Percentiles rank a stretch among this genome's conserved stretches.
These are phyloP conservation scores for Rhodotorula sp. DNA, from an alignment of 1,284 basidiomycete species.

Conservation along the genomic window DNA sequence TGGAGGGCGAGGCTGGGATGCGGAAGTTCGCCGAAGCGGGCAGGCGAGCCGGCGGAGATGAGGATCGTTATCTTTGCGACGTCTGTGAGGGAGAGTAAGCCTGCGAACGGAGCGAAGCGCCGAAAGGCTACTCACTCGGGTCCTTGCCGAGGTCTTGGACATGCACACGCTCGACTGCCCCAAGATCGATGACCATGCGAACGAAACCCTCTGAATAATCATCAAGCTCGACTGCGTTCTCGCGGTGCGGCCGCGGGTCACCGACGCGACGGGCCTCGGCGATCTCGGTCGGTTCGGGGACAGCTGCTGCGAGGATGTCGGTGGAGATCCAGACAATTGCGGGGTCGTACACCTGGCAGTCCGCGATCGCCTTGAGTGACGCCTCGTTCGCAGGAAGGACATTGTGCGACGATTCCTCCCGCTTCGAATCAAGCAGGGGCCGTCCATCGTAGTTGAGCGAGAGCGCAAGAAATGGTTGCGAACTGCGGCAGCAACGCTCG, in stretches of 20 bases:
- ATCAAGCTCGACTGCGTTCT: background rate
- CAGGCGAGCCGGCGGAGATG: background rate
- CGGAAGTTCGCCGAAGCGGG: background rate
- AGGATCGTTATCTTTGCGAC: slow-evolving; percentile 10
- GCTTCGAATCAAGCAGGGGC: background rate
- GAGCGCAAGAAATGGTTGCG: slow-evolving; percentile 1
- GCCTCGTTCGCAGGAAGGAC: background rate
- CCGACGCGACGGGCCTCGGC: background rate
- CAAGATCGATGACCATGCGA: background rate
- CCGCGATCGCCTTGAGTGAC: background rate
- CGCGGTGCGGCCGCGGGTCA: background rate
- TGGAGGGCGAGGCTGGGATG: background rate
- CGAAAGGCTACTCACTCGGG: background rate
- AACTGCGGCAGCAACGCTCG: background rate
- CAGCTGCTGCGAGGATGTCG: slow-evolving; percentile 1
- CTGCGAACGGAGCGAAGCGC: background rate
- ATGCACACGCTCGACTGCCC: background rate
- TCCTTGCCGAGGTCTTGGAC: slow-evolving; percentile 5
- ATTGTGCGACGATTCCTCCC: background rate
- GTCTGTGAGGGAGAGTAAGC: background rate
- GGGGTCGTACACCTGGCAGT: background rate
- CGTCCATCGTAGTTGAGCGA: slow-evolving; percentile 4
- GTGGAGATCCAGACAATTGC: slow-evolving; percentile 12
- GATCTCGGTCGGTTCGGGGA: slow-evolving; percentile 2
- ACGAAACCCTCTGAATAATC: background rate